Base-by-base conservation (phyloP, 2,329 filamentous ascomycete species). In the Trichoderma endophyticum region DNA sequence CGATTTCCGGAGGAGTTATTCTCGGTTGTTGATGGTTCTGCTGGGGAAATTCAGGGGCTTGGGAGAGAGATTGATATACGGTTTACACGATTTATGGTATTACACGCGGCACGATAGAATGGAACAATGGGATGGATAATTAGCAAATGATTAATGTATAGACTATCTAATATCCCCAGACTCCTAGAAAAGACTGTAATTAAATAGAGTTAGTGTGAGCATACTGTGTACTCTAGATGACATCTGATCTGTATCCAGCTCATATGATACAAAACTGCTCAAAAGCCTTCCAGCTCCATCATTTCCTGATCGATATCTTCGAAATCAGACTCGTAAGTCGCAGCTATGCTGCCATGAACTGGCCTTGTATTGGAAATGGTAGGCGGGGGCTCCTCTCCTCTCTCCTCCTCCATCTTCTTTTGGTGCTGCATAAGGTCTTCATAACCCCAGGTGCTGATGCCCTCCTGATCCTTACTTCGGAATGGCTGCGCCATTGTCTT, bases 401-500 rank as follows among this genome's bases (percentile, higher is more conserved):
- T 87, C 75, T 93, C 91, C 74, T 90, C 84, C 73, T 93, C 91
- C 76, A 89, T 84, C 82, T 93, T 93, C 79, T 90, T 88, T 84
- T 97, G 92, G 82, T 97, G 92, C 64, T 84, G 86, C 81, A 91
- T 88, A 66, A 98, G 82, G 78, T 98, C 94, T 72, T 89, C 88
- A 54, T 93, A 84, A 72, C 91, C 94, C 96, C 96, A 99, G 11
- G 93, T 97, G 77, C 93, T 96, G 78, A 98, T 93, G 0, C 95
- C 96, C 75, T 98, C 95, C 78, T 97, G 94, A 80, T 97, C 91
- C 75, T 89, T 91, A 0, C 90, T 85, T 59, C 89, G 89, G 83
- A 97, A 97, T 4, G 95, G 95, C 80, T 97, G 94, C 5, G 93
- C 95, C 93, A 99, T 99, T 30, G 90, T 91, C 73, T 92, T 89